Evolutionary conservation across 352 stramenopile genomes (phyloP), one percentile per base, ranked within the genome.

Genomic region (Aphanomyces stellatus): DNA sequence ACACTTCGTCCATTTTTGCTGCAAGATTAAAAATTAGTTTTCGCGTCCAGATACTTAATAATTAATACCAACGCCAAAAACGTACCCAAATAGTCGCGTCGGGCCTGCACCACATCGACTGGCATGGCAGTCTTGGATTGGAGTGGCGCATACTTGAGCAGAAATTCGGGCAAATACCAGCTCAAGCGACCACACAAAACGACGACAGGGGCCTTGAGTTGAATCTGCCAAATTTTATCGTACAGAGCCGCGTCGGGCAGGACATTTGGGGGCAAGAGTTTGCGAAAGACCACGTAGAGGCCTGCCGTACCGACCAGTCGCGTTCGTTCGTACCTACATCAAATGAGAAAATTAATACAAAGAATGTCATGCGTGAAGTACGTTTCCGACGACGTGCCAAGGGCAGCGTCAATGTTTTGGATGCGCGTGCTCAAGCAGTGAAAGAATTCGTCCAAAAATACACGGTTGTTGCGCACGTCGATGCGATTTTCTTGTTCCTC

Each of bases 221-320:
- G 88, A 17, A 82, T 80, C 41, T 90, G 86, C 90, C 91, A 98
- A n/a, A 98, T 61, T 3, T 78, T 77, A 56, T 93, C 95, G 78
- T 97, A 96, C 6, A 98, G 72, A 13, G 82, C 88, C 15, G 81
- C 80, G 69, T 98, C 93, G 0, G 88, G 88, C 4, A 88, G 70
- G 3, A 89, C 74, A 66, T 92, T 95, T 10, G 88, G 76, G 19
- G 88, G 83, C 34, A 93, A 72, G n/a, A 98, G 51, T 51, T 81
- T 72, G 15, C 83, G 81, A 80, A 96, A 77, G 22, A 98, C 75
- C 24, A 92, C 90, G 74, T 98, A 98, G 37, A 98, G 69, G 24
- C 86, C 91, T 19, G 92, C 86, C 11, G 87, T 88, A 0, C 91
- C 91, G 6, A 98, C 77, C 30, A 97, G 75, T 17, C 94, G 78